Evolutionary conservation across 2,329 filamentous ascomycete genomes (phyloP).

Genomic region (Dryadomyces quercus-mongolicae): DNA sequence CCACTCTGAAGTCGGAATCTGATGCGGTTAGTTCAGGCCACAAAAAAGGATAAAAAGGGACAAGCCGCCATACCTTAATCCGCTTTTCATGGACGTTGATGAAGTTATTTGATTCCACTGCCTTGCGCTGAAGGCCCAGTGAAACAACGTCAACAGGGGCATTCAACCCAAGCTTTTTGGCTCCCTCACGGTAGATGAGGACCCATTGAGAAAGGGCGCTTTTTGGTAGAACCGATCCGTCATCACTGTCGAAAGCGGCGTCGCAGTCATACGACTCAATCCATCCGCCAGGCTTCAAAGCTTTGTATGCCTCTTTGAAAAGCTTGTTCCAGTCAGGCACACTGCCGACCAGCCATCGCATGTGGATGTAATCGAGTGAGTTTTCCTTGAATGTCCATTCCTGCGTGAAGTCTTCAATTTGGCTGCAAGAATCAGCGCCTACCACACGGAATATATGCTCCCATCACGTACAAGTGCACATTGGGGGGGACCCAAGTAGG

Average conservation of each 20-base stretch:
- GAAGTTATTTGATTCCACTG: background rate
- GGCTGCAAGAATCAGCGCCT: slow-evolving; percentile 6
- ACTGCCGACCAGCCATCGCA: slow-evolving; percentile 37
- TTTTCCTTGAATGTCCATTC: slow-evolving; percentile 31
- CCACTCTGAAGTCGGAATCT: slow-evolving; percentile 19
- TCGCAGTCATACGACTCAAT: slow-evolving; percentile 15
- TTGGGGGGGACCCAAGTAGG: slow-evolving; percentile 45
- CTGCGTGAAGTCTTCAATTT: slow-evolving; percentile 49
- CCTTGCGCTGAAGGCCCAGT: slow-evolving; percentile 1
- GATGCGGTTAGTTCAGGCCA: background rate
- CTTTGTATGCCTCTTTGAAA: slow-evolving; percentile 32
- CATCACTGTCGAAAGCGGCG: slow-evolving; percentile 13
- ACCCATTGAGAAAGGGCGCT: slow-evolving; percentile 15
- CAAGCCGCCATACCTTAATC: background rate
- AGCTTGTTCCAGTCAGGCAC: slow-evolving; percentile 39
- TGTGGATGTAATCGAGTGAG: slow-evolving; percentile 45
- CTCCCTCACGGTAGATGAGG: slow-evolving; percentile 3
- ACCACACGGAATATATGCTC: too few species aligned
- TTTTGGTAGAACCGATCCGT: slow-evolving; percentile 11
- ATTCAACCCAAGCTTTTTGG: background rate
- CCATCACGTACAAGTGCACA: slow-evolving; percentile 26
- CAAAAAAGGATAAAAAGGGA: background rate
- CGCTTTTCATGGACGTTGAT: slow-evolving; percentile 1
- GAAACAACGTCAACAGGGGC: background rate
- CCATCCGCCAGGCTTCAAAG: slow-evolving; percentile 38